Conservation (phyloP, 257 asterid genomes). For the Salvia miltiorrhiza region DNA sequence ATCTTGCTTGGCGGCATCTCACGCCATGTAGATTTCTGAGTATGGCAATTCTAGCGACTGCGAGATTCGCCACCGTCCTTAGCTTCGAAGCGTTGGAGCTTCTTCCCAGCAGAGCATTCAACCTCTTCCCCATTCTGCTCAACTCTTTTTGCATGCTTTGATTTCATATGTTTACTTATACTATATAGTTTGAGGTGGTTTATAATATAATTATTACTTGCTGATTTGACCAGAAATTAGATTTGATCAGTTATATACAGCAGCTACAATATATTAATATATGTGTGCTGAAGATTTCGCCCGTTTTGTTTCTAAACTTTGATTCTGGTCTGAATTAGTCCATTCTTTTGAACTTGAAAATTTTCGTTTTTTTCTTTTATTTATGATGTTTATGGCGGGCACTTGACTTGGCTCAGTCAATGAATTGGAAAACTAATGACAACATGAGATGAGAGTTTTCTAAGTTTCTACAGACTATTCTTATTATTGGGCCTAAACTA, state of each 20-base stretch:
- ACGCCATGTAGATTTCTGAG: constrained; percentile 30
- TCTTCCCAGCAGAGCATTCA: constrained; percentile 27
- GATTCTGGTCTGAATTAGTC: neutral
- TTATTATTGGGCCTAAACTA: too few relatives aligned
- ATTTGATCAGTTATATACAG: neutral
- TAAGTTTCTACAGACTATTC: too few relatives aligned
- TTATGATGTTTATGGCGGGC: too few relatives aligned
- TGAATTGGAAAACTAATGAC: too few relatives aligned
- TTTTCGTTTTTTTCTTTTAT: too few relatives aligned
- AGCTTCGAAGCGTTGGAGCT: constrained; percentile 25
- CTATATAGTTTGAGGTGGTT: neutral
- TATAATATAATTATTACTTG: neutral
- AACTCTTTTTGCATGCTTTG: neutral
- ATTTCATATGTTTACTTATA: neutral
- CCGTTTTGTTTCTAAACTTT: neutral
- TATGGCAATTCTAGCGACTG: constrained; percentile 34
- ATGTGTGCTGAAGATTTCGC: neutral
- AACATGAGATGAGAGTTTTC: too few relatives aligned
- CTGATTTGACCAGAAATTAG: neutral
- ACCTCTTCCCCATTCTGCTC: constrained; percentile 21
- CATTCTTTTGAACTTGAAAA: neutral
- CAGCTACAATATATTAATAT: too few relatives aligned
- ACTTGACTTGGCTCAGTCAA: too few relatives aligned
- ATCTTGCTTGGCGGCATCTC: constrained; percentile 28
- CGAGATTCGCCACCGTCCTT: constrained; percentile 26